Evolutionary conservation across 108 stramenopile genomes (phyloP).

Genomic region (Bacterosira constricta): DNA sequence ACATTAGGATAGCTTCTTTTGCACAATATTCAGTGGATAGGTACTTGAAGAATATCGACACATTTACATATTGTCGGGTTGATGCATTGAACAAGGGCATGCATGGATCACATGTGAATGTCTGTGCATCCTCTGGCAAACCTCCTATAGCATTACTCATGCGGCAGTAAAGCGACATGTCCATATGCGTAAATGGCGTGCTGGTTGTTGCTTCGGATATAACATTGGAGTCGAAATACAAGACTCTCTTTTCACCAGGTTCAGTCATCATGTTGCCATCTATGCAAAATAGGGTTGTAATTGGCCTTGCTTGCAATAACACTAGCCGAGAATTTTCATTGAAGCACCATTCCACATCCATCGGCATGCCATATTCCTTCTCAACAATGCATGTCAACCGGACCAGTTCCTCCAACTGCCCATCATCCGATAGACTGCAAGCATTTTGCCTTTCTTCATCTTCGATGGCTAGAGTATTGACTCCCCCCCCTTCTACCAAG

Average conservation of each 20-base stretch:
- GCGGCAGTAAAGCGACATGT: conserved; percentile 5
- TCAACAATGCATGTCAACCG: conserved; percentile 13
- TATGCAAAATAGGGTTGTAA: conserved; percentile 28
- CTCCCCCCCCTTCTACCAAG: conserved; percentile 5
- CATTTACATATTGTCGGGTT: conserved; percentile 29
- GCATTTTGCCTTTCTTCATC: conserved; percentile 11
- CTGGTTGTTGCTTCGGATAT: conserved; percentile 36
- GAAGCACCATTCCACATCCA: conserved; percentile 32
- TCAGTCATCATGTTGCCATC: conserved; percentile 36
- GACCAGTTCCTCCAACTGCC: conserved; percentile 9
- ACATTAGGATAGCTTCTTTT: neutral
- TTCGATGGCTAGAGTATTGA: neutral
- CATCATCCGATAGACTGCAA: conserved; percentile 7
- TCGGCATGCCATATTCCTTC: conserved; percentile 13
- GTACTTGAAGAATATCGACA: conserved; percentile 21
- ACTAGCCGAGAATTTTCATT: neutral
- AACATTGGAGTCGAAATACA: conserved; percentile 37
- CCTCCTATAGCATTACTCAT: neutral
- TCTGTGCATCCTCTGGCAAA: neutral
- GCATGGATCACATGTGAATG: conserved; percentile 4
- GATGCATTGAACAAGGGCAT: conserved; percentile 21
- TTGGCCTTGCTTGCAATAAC: conserved; percentile 31
- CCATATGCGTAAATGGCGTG: conserved; percentile 29
- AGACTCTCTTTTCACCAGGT: conserved; percentile 16
- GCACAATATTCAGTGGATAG: conserved; percentile 17